These are phyloP conservation scores for Chytriomyces hyalinus DNA, from an alignment of 192 early-diverging fungal species.

Conservation along the genomic window DNA sequence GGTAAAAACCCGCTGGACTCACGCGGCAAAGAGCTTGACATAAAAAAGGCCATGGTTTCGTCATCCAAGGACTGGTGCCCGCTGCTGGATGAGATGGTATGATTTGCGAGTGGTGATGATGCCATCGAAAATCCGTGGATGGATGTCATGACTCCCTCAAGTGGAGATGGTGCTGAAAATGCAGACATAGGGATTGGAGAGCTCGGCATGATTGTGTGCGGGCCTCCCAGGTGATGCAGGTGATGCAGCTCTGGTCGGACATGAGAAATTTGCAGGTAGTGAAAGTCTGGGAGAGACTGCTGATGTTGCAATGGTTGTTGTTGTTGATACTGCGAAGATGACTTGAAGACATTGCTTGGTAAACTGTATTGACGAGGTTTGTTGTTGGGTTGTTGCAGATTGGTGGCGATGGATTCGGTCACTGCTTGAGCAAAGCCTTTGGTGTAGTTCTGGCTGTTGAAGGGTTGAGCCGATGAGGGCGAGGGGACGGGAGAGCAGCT, in stretches of 20 bases:
- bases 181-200: background rate
- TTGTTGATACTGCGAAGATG: background rate
- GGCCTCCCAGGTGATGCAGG: no score
- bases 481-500: background rate
- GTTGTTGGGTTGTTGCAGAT: background rate
- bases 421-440: background rate
- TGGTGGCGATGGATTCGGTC: background rate
- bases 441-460: background rate
- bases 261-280: no score
- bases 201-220: no score
- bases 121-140: no score
- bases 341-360: background rate
- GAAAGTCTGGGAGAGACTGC: no score
- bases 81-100: background rate
- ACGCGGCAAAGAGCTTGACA: background rate
- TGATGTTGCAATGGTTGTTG: background rate
- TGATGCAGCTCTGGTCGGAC: no score
- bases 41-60: background rate
- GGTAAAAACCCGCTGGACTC: background rate
- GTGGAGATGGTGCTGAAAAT: background rate
- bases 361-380: background rate
- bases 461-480: background rate
- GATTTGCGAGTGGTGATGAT: background rate
- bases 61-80: background rate
- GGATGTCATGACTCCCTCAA: background rate